Percentiles rank a stretch among this genome's conserved stretches.
These are phyloP conservation scores for Erysiphe pulchra DNA, from an alignment of 2,329 filamentous ascomycete species.

Conservation along the genomic window DNA sequence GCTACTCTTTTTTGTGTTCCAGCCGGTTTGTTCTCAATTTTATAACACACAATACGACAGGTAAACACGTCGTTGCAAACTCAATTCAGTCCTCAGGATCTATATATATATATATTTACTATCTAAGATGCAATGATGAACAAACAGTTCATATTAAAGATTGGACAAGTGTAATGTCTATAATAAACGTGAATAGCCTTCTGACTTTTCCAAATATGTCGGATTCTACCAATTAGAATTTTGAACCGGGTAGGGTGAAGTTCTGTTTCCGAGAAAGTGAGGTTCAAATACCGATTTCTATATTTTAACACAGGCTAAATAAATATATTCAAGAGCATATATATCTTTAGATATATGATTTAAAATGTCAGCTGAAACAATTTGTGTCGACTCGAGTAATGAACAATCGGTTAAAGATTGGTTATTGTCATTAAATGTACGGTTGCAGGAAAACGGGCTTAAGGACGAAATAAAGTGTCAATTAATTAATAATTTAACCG, in stretches of 20 bases:
- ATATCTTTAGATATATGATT: too few relatives aligned
- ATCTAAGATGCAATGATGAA: not conserved
- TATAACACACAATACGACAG: not conserved
- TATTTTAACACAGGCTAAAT: too few relatives aligned
- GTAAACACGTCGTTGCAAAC: not conserved
- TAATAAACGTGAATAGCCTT: not conserved
- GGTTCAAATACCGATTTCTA: too few relatives aligned
- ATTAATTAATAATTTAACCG: slow-evolving; percentile 31
- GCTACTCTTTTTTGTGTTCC: not conserved
- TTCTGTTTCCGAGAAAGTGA: too few relatives aligned
- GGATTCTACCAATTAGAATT: too few relatives aligned
- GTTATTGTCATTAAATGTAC: too few relatives aligned
- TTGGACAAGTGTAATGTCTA: not conserved
- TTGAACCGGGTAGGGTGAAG: too few relatives aligned
- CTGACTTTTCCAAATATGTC: too few relatives aligned
- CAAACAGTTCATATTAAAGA: not conserved
- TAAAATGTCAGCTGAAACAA: too few relatives aligned
- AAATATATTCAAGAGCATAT: too few relatives aligned
- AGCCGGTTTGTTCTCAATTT: not conserved
- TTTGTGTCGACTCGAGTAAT: too few relatives aligned
- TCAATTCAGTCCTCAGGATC: not conserved
- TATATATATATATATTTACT: not conserved
- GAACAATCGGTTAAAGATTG: too few relatives aligned
- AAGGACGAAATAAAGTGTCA: slow-evolving; percentile 47
- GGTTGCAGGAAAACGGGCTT: slow-evolving; percentile 43